phyloP scores from a whole-genome alignment of 768 basidiomycete species.

The Daedaleopsis nitida region DNA sequence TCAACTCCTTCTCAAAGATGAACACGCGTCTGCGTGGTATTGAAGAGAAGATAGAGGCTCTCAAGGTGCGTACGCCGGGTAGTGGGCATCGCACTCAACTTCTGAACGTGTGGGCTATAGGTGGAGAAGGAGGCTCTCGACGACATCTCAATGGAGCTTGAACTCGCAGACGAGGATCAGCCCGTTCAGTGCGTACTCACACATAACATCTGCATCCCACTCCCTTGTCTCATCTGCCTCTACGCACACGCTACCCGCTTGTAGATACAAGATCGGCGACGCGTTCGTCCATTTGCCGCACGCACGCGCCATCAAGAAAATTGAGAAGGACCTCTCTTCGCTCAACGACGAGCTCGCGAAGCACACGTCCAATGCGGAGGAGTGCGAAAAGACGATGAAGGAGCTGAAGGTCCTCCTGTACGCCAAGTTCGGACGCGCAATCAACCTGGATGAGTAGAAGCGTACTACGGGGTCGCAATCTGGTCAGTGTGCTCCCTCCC shows the following conservation, averaged over 20 bases:
- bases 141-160: constrained; percentile 84
- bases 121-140: constrained; percentile 95
- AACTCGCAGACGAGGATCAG: constrained; percentile 85
- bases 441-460: constrained; percentile 82
- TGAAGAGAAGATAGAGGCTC: constrained; percentile 67
- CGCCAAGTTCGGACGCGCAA: constrained; percentile 90
- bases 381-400: constrained; percentile 78
- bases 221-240: too few relatives aligned
- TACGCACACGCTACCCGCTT: not conserved
- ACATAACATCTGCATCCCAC: not conserved
- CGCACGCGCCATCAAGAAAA: constrained; percentile 63
- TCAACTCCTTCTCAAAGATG: constrained; percentile 90
- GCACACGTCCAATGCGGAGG: constrained; percentile 53
- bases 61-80: constrained; percentile 59
- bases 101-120: constrained; percentile 41
- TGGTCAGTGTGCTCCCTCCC: too few relatives aligned
- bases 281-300: constrained; percentile 82
- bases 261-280: constrained; percentile 88
- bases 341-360: constrained; percentile 57
- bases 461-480: too few relatives aligned
- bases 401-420: constrained; percentile 78
- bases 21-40: constrained; percentile 76
- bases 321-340: constrained; percentile 67
- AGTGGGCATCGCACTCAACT: not conserved
- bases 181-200: constrained; percentile 62